Evolutionary conservation across 1,284 basidiomycete genomes (phyloP), one percentile per base, ranked within the genome.

Genomic region (Pyrrhoderma lamaoense): DNA sequence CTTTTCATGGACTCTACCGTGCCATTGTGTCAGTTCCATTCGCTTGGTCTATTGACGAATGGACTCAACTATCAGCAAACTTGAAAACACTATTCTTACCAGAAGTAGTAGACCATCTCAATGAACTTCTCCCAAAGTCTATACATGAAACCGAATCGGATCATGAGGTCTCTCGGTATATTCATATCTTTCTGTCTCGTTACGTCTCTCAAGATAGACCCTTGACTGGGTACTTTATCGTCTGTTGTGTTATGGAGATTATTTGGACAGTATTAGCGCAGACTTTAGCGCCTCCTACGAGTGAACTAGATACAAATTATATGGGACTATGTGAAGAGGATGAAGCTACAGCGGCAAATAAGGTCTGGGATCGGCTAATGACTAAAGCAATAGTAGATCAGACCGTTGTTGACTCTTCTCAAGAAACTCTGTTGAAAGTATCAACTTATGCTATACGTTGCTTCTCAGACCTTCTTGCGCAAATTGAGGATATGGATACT

Each of bases 1-100:
- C 86, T 23, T 75, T 95, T 52, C 90, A 95, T 64, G 92, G 92
- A 11, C 71, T 93, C 37, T 91, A 93, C 64, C 80, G 92, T 35
- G 90, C 92, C 11, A 77, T 93, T 54, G 86, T 82, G 42, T 85
- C 85, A 11, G 82, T 82, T 1, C 73, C 80, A 1, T 93, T 87
- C 61, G 70, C 76, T 19, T 94, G 91, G 90, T 76, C 75, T 16
- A 62, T 80, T 25, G 57, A 67, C 7, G 83, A 90, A 59, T 90
- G 87, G 82, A 68, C 74, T 18, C 65, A 68, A 21, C 67, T 92
- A 16, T 75, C 81, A 0, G 62, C 65, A 18, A 71, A 72, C 42
- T 72, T 84, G 40, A 76, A 74, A 52, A 66, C 66, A 27, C 73
- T 88, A 14, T 80, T 89, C 58, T 74, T 77, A 18, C 68, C 79